Base-by-base conservation (phyloP, 2,329 filamentous ascomycete species). In the Pseudovirgaria hyperparasitica region DNA sequence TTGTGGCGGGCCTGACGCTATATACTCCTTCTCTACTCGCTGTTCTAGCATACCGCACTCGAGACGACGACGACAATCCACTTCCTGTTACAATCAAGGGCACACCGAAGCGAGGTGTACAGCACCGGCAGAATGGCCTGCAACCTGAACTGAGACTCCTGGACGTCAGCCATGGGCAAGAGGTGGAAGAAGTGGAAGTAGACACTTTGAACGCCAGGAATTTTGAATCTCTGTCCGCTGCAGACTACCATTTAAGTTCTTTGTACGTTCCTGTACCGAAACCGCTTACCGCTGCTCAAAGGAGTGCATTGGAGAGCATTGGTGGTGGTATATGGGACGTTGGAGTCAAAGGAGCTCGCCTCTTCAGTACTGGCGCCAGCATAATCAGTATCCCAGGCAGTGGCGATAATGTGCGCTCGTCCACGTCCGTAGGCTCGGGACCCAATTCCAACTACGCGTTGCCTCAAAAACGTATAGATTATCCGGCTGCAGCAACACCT, bases 1-100 rank as follows among this genome's bases (percentile, higher is more conserved):
- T 93, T 53, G 84, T 98, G 63, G 93, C 90, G 50, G 90, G 90
- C 45, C 79, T 98, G 55, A 92, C 87, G 38, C 68, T 98, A 57
- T 96, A 94, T 73, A 93, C 85, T 50, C 82, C 84, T 50, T 90
- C 73, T 48, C 67, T 93, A 41, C 68, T 98, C 54, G 71, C 93
- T 43, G 79, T 96, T 45, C 77, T 98, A 58, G 86, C 86, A 48
- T 94, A 92, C 57, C 76, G 85, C 45, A 76, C 76, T 34, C 72
- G 76, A 19, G 80, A 84, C 23, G 65, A 76, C 6, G 69, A 79
- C n/a, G 69, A 75, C 9, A 67, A 76, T 7, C 66, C 50, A 18
- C 49, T 62, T 45, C 55, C 60, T 9, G 68, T 69, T 2, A 57
- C 55, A 5, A 58, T 63, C 13, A 33, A 43, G 12, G 71, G 66